A percentile compares a stretch with the other conserved stretches of the same genome.
These are phyloP conservation scores for Sordariomycetes sp. DNA, from an alignment of 2,329 filamentous ascomycete genomes.

Conservation along the genomic window DNA sequence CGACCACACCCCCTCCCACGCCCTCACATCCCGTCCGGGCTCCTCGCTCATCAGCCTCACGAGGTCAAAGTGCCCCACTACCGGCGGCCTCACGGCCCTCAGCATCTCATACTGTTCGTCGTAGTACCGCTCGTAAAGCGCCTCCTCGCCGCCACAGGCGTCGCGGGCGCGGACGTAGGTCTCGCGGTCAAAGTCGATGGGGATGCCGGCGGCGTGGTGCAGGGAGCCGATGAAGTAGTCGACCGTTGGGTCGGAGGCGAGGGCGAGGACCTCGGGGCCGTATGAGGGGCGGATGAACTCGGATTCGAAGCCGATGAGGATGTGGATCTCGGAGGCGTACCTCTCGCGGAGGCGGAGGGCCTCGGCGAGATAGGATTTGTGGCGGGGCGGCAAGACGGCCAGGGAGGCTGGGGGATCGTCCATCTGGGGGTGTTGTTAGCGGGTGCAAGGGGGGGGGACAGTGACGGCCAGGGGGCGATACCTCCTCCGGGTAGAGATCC, in stretches of 20 bases:
- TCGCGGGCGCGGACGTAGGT: conserved; percentile 56
- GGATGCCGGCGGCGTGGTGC: conserved; percentile 76
- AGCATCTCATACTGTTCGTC: conserved; percentile 81
- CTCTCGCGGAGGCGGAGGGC: conserved; percentile 59
- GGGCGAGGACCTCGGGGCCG: conserved; percentile 40
- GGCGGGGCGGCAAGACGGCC: conserved; percentile 39
- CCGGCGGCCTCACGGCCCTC: conserved; percentile 53
- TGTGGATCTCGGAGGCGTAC: conserved; percentile 61
- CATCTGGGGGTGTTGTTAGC: conserved; percentile 23
- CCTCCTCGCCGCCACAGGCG: conserved; percentile 47
- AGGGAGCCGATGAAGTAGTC: conserved; percentile 92
- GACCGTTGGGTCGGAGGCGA: conserved; percentile 51
- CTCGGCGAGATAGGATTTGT: conserved; percentile 65
- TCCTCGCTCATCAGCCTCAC: conserved; percentile 69
- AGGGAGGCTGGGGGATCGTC: conserved; percentile 37
- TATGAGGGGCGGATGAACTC: conserved; percentile 78
- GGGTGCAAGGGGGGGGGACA: not conserved
- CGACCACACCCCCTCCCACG: conserved; percentile 59
- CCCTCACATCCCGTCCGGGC: conserved; percentile 48
- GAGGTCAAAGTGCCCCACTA: conserved; percentile 93
- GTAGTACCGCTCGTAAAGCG: conserved; percentile 76
- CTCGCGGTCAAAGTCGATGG: conserved; percentile 74
- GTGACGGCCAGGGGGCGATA: conserved; percentile 18
- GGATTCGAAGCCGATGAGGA: conserved; percentile 84
- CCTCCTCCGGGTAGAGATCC: conserved; percentile 92